Conservation (phyloP, 2,329 filamentous ascomycete species). For the Mycosphaerella sp. region DNA sequence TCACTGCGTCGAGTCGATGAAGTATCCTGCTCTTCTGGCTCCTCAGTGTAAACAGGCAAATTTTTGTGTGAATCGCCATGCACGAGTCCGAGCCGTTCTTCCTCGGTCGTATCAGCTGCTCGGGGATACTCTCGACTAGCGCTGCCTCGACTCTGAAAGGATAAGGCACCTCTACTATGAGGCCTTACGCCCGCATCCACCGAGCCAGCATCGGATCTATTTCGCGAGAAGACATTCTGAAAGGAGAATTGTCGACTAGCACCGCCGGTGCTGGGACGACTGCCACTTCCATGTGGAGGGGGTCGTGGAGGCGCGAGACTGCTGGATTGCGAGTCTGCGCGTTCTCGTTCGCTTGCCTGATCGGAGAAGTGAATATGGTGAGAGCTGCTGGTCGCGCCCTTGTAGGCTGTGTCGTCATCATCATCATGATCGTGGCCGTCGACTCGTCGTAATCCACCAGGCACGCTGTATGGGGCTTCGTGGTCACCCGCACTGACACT, state of each 20-base stretch:
- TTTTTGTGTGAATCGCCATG: conserved; percentile 29
- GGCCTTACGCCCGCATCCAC: conserved; percentile 27
- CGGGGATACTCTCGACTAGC: conserved; percentile 18
- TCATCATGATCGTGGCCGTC: conserved; percentile 48
- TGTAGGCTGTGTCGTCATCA: conserved; percentile 46
- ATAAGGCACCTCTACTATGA: conserved; percentile 32
- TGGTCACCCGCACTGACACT: conserved; percentile 27
- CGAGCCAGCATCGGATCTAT: conserved; percentile 34
- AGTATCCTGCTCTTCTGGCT: conserved; percentile 9
- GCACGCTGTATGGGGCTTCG: conserved; percentile 44
- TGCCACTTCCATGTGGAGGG: conserved; percentile 46
- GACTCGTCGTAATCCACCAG: conserved; percentile 38
- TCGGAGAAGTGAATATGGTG: conserved; percentile 47
- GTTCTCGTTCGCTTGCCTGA: conserved; percentile 36
- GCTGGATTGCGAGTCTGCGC: conserved; percentile 39
- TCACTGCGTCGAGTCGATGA: conserved; percentile 6
- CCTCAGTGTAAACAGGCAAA: conserved; percentile 19
- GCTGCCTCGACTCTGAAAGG: conserved; percentile 29
- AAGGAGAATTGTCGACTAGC: conserved; percentile 89
- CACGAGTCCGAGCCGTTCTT: conserved; percentile 36
- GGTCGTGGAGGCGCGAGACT: conserved; percentile 49
- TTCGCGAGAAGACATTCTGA: conserved; percentile 69
- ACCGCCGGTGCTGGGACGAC: conserved; percentile 1
- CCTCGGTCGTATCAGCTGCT: conserved; percentile 30
- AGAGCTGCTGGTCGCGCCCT: conserved; percentile 33